Percentiles rank a stretch among this genome's conserved stretches.
phyloP scores from a whole-genome alignment of 2,329 filamentous ascomycete genomes.

The Ophiostoma sp. region DNA sequence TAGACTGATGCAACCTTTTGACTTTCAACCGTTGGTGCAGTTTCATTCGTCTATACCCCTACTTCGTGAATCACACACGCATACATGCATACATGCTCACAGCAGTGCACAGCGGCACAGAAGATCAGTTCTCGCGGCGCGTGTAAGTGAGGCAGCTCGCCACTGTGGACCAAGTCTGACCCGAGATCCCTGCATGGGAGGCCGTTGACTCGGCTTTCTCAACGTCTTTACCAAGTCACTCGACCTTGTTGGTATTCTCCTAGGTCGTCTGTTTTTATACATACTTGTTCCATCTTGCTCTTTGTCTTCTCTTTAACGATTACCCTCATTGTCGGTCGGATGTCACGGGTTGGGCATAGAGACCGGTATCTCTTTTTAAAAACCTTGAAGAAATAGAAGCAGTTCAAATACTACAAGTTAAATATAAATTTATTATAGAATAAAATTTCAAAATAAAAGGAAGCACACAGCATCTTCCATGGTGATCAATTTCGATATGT shows the following conservation, averaged over 20 bases:
- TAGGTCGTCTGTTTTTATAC: background rate
- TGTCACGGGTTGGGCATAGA: constrained; percentile 9
- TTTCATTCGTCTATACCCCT: background rate
- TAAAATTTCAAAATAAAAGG: too few species aligned
- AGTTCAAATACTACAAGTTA: too few species aligned
- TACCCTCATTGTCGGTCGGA: background rate
- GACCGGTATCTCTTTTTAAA: background rate
- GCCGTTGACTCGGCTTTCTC: constrained; percentile 8
- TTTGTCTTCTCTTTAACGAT: constrained; percentile 4
- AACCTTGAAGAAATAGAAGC: too few species aligned
- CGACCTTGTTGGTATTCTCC: background rate
- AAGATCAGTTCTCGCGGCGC: background rate
- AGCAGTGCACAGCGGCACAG: background rate
- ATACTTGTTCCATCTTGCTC: constrained; percentile 1
- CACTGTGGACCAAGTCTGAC: constrained; percentile 16
- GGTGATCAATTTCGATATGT: background rate
- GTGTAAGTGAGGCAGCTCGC: constrained; percentile 9
- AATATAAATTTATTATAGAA: too few species aligned
- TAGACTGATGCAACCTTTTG: background rate
- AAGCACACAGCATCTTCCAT: background rate
- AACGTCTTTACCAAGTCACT: background rate
- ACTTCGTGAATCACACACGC: background rate
- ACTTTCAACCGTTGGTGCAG: background rate
- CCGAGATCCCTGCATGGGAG: constrained; percentile 10
- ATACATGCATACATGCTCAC: background rate